Base-by-base conservation (phyloP, 2,329 filamentous ascomycete species). In the Karstenula rhodostoma region DNA sequence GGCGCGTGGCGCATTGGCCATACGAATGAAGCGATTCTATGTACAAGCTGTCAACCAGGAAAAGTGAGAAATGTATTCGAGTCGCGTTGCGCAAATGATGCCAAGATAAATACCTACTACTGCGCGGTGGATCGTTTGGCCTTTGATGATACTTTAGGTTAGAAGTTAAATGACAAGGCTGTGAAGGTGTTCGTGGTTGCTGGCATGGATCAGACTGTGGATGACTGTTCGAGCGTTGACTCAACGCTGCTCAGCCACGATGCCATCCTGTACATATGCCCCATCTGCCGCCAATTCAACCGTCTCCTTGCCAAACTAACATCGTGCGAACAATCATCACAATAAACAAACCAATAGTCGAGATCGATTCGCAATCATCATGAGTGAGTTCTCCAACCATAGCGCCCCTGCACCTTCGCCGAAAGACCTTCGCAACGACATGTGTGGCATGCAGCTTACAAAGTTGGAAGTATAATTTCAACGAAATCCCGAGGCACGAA, bases 201-300 rank as follows among this genome's bases (percentile, higher is more conserved):
- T 6, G 47, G 17, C 25, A 33, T 32, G 27, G 25, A 32, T 33
- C 15, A 25, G 12, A 32, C 8, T 10, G 8, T 10, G 29, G 29
- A 49, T 49, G 47, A 49, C 47, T 49, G 47, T 49, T 29, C 17
- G 15, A n/a, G 27, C 17, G 17, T 33, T 49, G 47, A 49, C 47
- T 49, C 47, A 49, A 33, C 47, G 27, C 2, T 49, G 27, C 47
- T 49, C 47, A 49, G 47, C 47, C 47, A 25, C 47, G 9, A 49
- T 25, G 17, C 29, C 27, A n/a, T 10, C 8, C 17, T 22, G n/a
- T 49, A 33, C 9, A 44, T 44, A 22, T 33, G 32, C 19, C 6
- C 9, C 47, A 19, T 19, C n/a, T 19, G n/a, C 19, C 27, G 27
- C 47, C n/a, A 33, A 19, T 32, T 33, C 47, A 12, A 25, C n/a